Conservation (phyloP, 495 filamentous ascomycete species). For the Aspergillus carlsbadensis region DNA sequence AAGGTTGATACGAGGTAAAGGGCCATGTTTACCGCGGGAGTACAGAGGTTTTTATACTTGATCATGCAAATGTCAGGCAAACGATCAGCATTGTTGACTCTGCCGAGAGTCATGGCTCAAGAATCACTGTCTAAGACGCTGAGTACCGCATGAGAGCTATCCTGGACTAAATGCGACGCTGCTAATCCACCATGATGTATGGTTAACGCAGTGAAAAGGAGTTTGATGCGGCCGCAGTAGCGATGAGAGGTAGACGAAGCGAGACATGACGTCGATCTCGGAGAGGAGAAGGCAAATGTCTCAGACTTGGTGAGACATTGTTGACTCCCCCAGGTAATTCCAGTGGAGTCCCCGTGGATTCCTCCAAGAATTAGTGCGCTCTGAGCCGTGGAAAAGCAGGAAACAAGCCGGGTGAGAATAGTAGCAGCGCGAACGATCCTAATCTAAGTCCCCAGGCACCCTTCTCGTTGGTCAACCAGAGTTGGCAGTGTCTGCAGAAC, state of each 20-base stretch:
- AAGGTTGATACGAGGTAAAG: neutral
- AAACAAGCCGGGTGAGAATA: neutral
- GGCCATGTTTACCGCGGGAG: neutral
- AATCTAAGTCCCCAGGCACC: neutral
- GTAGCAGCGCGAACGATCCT: conserved; percentile 1
- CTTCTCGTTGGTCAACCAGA: neutral
- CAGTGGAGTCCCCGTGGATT: too few species aligned
- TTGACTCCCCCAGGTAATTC: neutral
- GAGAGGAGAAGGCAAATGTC: conserved; percentile 9
- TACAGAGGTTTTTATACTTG: neutral
- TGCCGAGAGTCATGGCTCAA: too few species aligned
- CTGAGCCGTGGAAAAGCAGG: neutral
- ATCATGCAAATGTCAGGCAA: neutral
- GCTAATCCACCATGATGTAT: neutral
- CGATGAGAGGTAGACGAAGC: neutral
- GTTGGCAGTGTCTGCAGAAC: too few species aligned
- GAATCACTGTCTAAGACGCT: neutral
- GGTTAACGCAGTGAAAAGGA: neutral
- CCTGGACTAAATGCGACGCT: neutral
- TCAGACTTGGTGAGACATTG: conserved; percentile 16
- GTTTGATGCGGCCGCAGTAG: neutral
- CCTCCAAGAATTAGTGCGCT: too few species aligned
- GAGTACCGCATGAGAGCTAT: neutral
- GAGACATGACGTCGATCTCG: conserved; percentile 1
- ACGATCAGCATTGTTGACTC: neutral